phyloP scores from a whole-genome alignment of 1,284 basidiomycete species.

The Heimioporus retisporus region DNA sequence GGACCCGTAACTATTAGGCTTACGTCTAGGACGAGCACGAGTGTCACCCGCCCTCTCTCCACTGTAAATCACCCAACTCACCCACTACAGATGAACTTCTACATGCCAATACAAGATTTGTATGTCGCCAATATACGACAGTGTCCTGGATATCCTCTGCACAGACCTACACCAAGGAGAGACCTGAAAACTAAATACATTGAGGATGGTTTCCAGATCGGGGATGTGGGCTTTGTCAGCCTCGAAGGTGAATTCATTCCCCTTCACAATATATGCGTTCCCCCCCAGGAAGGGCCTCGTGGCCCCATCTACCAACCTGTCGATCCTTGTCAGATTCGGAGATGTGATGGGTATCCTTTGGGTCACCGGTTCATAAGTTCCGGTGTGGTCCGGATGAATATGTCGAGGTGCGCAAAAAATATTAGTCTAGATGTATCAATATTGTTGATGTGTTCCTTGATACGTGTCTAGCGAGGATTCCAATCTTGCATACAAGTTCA shows the following conservation, averaged over 20 bases:
- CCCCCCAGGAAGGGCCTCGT: neutral
- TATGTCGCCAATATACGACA: conserved; percentile 20
- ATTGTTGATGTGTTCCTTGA: too few relatives aligned
- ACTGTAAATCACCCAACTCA: neutral
- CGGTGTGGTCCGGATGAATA: too few relatives aligned
- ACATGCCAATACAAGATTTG: neutral
- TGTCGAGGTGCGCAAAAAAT: too few relatives aligned
- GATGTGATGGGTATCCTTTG: neutral
- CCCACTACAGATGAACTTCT: neutral
- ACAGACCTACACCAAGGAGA: conserved; percentile 10
- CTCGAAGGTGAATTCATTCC: conserved; percentile 5
- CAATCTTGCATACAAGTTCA: conserved; percentile 11
- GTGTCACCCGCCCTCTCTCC: neutral
- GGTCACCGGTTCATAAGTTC: neutral
- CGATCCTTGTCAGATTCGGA: neutral
- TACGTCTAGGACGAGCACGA: neutral
- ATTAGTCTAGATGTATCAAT: too few relatives aligned
- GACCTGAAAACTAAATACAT: neutral
- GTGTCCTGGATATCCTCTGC: conserved; percentile 17
- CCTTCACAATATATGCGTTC: conserved; percentile 20
- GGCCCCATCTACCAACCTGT: neutral
- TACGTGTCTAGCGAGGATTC: too few relatives aligned
- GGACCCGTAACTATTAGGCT: too few relatives aligned
- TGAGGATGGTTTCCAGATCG: conserved; percentile 15
- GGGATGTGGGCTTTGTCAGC: conserved; percentile 18